A percentile compares a stretch with the other conserved stretches of the same genome.
phyloP scores from a whole-genome alignment of 176 grass and related monocot species.

The Aegilops sharonensis region DNA sequence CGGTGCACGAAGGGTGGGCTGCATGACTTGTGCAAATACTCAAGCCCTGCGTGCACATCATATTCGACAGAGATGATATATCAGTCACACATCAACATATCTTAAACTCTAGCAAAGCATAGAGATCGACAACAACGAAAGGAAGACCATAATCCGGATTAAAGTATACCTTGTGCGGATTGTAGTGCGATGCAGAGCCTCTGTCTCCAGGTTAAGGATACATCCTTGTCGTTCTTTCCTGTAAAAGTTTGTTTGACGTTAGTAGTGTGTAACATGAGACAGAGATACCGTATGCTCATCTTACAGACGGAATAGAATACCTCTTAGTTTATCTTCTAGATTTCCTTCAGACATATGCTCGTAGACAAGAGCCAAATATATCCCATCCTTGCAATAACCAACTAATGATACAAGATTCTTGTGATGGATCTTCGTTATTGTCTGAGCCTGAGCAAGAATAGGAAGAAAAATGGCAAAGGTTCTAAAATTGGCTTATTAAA shows the following conservation, averaged over 20 bases:
- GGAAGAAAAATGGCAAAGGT: too few species aligned
- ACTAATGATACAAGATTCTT: too few species aligned
- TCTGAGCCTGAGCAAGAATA: too few species aligned
- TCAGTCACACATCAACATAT: neutral
- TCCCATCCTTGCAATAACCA: too few species aligned
- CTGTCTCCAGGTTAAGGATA: conserved; percentile 37
- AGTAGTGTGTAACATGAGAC: neutral
- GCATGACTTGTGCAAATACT: conserved; percentile 60
- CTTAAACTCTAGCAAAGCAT: neutral
- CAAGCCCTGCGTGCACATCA: conserved; percentile 26
- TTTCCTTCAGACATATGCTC: too few species aligned
- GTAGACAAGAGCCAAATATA: too few species aligned
- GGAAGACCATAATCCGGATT: neutral
- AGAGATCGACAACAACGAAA: too few species aligned
- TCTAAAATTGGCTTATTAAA: too few species aligned
- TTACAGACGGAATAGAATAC: too few species aligned
- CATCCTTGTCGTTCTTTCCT: neutral
- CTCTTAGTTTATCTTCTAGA: too few species aligned
- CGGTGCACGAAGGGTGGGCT: conserved; percentile 41
- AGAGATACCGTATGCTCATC: too few species aligned
- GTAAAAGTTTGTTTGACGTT: neutral
- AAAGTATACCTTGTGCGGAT: conserved; percentile 45
- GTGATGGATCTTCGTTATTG: too few species aligned
- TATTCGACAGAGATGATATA: neutral
- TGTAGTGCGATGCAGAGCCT: conserved; percentile 40